These are phyloP conservation scores for Inga laurina DNA, from an alignment of 306 rosid genomes.

Conservation along the genomic window DNA sequence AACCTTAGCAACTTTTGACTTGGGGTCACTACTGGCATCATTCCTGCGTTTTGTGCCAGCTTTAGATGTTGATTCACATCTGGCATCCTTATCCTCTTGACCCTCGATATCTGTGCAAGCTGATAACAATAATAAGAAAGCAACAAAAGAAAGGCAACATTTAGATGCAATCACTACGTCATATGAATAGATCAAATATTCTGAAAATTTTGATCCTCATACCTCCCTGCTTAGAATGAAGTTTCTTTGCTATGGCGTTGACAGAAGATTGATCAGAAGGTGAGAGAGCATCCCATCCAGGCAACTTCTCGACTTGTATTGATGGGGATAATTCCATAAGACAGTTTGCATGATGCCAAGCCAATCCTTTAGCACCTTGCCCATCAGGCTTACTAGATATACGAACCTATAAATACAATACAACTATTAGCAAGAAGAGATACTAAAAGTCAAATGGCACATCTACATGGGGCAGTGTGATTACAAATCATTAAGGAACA, in stretches of 20 bases:
- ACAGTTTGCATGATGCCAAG: constrained; percentile 96
- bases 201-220: constrained; percentile 30
- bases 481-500: constrained; percentile 2
- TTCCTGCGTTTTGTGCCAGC: constrained; percentile 71
- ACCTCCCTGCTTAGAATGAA: constrained; percentile 49
- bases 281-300: constrained; percentile 84
- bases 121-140: constrained; percentile 37
- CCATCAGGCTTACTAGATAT: constrained; percentile 77
- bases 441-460: constrained; percentile 27
- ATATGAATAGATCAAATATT: constrained; percentile 26
- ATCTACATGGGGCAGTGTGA: constrained; percentile 10
- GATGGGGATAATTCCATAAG: constrained; percentile 70
- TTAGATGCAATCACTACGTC: neutral
- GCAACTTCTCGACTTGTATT: constrained; percentile 64
- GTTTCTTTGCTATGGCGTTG: constrained; percentile 51
- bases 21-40: constrained; percentile 45
- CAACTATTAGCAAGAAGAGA: constrained; percentile 31
- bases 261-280: constrained; percentile 75
- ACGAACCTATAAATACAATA: constrained; percentile 62
- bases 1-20: constrained; percentile 66
- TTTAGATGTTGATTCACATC: constrained; percentile 47
- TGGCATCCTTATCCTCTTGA: constrained; percentile 48
- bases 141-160: constrained; percentile 4
- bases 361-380: constrained; percentile 74
- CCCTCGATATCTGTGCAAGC: constrained; percentile 42